Evolutionary conservation across 352 stramenopile genomes (phyloP).

Genomic region (Thalassiosira sp.): DNA sequence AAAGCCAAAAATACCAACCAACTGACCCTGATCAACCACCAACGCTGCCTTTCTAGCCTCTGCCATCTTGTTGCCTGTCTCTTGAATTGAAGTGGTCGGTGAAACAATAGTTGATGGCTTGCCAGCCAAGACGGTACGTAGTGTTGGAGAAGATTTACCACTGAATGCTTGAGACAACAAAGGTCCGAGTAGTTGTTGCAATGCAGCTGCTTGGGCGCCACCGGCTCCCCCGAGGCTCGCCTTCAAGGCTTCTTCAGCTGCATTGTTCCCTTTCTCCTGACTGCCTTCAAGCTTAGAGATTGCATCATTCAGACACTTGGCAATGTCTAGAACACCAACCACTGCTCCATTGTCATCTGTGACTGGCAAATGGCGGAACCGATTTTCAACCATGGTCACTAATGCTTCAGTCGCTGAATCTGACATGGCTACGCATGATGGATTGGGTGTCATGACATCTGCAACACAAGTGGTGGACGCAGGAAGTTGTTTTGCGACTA

Average conservation of each 20-base stretch:
- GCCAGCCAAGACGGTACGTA: slow-evolving; percentile 77
- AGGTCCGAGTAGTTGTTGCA: slow-evolving; percentile 70
- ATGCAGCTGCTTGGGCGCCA: slow-evolving; percentile 58
- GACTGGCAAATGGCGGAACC: slow-evolving; percentile 96
- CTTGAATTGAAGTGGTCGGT: slow-evolving; percentile 89
- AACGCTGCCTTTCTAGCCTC: slow-evolving; percentile 92
- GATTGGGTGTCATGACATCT: slow-evolving; percentile 94
- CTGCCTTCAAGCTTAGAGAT: slow-evolving; percentile 94
- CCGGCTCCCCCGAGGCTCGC: slow-evolving; percentile 58
- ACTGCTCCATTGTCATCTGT: slow-evolving; percentile 86
- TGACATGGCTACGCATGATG: slow-evolving; percentile 91
- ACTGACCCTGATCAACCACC: slow-evolving; percentile 90
- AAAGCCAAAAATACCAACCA: slow-evolving; percentile 93
- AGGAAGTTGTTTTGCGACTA: slow-evolving; percentile 88
- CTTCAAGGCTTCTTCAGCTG: slow-evolving; percentile 70
- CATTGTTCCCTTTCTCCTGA: slow-evolving; percentile 61
- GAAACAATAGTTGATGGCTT: slow-evolving; percentile 79
- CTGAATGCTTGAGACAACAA: slow-evolving; percentile 75
- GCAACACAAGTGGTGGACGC: slow-evolving; percentile 81
- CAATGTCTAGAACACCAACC: slow-evolving; percentile 96
- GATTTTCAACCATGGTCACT: slow-evolving; percentile 96
- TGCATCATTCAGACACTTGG: slow-evolving; percentile 97
- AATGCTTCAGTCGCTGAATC: slow-evolving; percentile 95
- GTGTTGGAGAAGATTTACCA: slow-evolving; percentile 62
- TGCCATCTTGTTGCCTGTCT: slow-evolving; percentile 93